These are phyloP conservation scores for Penicillium occitanis DNA, from an alignment of 2,329 filamentous ascomycete genomes.

Conservation along the genomic window DNA sequence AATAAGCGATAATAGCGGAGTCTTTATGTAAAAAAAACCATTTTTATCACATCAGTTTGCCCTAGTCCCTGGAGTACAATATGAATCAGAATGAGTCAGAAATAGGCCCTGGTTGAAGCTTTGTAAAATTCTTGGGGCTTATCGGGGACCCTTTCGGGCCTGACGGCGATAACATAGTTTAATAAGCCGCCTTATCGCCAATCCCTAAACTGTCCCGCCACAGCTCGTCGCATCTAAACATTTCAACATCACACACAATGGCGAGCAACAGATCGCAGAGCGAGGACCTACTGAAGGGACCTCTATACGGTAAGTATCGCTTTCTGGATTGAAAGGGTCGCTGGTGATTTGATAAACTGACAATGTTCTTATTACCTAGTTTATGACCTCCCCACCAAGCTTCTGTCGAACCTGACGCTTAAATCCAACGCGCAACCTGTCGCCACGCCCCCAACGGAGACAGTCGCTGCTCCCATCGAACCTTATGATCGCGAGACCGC, in stretches of 20 bases:
- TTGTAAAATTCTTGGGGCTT: not conserved
- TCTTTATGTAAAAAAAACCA: not conserved
- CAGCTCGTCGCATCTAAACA: not conserved
- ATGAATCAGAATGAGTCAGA: conserved; percentile 11
- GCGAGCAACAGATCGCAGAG: conserved; percentile 7
- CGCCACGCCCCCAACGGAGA: conserved; percentile 28
- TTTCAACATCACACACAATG: conserved; percentile 16
- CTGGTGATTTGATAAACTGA: not conserved
- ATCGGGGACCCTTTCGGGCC: conserved; percentile 1
- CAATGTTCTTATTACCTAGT: conserved; percentile 51
- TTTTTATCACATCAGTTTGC: not conserved
- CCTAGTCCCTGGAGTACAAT: not conserved
- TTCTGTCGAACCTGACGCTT: conserved; percentile 66
- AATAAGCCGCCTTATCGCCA: conserved; percentile 1
- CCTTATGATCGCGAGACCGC: conserved; percentile 40
- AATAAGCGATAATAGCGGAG: not conserved
- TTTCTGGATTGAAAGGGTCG: not conserved
- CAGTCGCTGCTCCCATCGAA: conserved; percentile 28
- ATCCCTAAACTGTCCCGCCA: not conserved
- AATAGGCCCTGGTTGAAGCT: not conserved
- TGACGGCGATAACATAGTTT: not conserved
- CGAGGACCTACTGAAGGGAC: conserved; percentile 18
- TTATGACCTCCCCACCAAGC: conserved; percentile 76
- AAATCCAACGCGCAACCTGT: conserved; percentile 49
- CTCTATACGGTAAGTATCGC: conserved; percentile 19